Conservation (phyloP, 2,329 filamentous ascomycete species). For the Stenocarpella maydis region DNA sequence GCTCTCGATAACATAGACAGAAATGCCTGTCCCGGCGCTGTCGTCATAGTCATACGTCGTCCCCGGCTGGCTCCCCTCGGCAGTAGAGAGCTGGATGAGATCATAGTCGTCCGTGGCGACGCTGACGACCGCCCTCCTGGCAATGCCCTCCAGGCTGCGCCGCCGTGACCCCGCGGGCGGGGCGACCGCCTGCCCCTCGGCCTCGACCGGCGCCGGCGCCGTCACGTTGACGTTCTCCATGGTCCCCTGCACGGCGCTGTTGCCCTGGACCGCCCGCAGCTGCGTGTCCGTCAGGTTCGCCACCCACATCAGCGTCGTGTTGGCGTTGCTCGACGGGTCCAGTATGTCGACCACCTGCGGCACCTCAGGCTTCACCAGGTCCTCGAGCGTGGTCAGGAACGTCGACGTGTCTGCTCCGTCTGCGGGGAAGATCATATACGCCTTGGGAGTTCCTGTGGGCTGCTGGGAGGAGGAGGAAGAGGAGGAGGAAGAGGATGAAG, state of each 20-base stretch:
- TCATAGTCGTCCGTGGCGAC: constrained; percentile 9
- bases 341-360: not conserved
- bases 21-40: not conserved
- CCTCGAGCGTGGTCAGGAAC: constrained; percentile 5
- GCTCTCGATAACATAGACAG: constrained; percentile 11
- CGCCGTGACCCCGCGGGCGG: not conserved
- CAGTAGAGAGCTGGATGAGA: constrained; percentile 10
- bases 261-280: not conserved
- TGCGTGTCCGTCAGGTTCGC: constrained; percentile 8
- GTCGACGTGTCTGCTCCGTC: constrained; percentile 3
- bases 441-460: not conserved
- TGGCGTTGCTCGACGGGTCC: not conserved
- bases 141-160: not conserved
- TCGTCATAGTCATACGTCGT: constrained; percentile 15
- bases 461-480: not conserved
- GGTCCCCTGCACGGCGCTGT: constrained; percentile 2
- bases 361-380: constrained; percentile 9
- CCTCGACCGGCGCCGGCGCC: not conserved
- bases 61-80: constrained; percentile 10
- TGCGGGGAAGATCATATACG: not conserved
- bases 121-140: not conserved
- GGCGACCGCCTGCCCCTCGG: not conserved
- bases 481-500: too few relatives aligned
- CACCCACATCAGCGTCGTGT: constrained; percentile 17
- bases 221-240: constrained; percentile 7